Base-by-base conservation (phyloP, 345 rosid genomes). In the Hibiscus trionum region DNA sequence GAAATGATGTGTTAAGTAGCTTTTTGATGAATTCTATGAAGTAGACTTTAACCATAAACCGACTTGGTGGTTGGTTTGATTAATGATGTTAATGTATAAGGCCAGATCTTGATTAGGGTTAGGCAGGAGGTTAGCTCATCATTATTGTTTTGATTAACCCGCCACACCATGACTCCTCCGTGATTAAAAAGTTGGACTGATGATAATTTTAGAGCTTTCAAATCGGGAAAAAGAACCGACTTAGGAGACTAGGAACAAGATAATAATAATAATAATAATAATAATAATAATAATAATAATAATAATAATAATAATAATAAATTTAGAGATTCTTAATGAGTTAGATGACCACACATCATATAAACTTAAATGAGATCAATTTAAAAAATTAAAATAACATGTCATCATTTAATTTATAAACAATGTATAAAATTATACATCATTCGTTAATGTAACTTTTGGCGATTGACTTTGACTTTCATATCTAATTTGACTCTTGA, bases 31-130 rank as follows among this genome's bases (percentile, higher is more conserved):
- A 47, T 10, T 49, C 2, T 49, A 24, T 21, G 2, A 7, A 7
- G 11, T 7, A 42, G 11, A 50, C 55, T 72, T 49, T 72, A 72
- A 73, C 75, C 46, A 62, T 73, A 62, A 62, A 73, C 75, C 26
- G 61, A 63, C 49, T 63, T 19, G 70, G 70, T 73, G 50, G 75
- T 52, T 63, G 75, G 24, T 61, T 71, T 58, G n/a, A 50, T 31
- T 31, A 31, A 31, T 31, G 3, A 31, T 31, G 35, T 31, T 31
- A 31, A 31, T 16, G 1, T 50, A 5, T 53, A 53, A 24, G 57
- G 9, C 21, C 58, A 17, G 11, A 19, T 56, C 27, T 56, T 56
- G 29, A 46, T 46, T 65, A 46, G 57, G 39, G 57, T 47, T 66
- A 53, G 72, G 27, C 47, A 16, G 47, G 27, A 29, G 27, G 52